Base-by-base conservation (phyloP, 768 basidiomycete species). In the Psilocybe cubensis region DNA sequence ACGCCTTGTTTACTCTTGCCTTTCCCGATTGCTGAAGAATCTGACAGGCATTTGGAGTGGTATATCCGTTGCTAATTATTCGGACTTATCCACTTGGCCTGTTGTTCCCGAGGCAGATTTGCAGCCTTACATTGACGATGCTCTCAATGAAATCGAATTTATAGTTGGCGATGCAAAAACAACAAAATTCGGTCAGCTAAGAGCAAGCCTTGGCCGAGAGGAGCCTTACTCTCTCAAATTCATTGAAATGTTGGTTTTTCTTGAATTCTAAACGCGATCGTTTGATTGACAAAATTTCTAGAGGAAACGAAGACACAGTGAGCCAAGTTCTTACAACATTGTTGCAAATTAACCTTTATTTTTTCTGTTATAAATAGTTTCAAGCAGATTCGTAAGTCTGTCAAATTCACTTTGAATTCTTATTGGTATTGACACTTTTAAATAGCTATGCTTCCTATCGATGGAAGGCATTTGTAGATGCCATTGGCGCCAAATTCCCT, bases 121-220 rank as follows among this genome's bases (percentile, higher is more conserved):
- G 9, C 64, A 70, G 21, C 72, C 74, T 14, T 74, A 70, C 51
- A 64, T 75, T 28, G 66, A 76, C 54, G 71, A 73, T 49, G 72
- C 67, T 11, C 63, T 73, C 49, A 66, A 72, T 47, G 69, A 81
- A 71, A 79, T 85, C 41, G 81, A 85, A 65, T 86, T 84, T 61
- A 79, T 81, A 23, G 73, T 82, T 3, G 85, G 84, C 9, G 76
- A 84, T 55, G 63, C 78, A 4, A 62, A 73, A 24, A 77, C 73
- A 18, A 82, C 77, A 14, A 65, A 74, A 53, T 69, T 70, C 9
- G 74, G 73, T 58, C 63, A 70, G 40, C 57, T 80, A 29, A 77
- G 84, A 3, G 80, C 83, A 14, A 82, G 80, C 18, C 66, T 83
- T 4, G 84, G 85, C n/a, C 78, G 80, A 44, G 75, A 76, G 3